Conservation (phyloP, 805 yeast genomes). For the Spathaspora boniae region DNA sequence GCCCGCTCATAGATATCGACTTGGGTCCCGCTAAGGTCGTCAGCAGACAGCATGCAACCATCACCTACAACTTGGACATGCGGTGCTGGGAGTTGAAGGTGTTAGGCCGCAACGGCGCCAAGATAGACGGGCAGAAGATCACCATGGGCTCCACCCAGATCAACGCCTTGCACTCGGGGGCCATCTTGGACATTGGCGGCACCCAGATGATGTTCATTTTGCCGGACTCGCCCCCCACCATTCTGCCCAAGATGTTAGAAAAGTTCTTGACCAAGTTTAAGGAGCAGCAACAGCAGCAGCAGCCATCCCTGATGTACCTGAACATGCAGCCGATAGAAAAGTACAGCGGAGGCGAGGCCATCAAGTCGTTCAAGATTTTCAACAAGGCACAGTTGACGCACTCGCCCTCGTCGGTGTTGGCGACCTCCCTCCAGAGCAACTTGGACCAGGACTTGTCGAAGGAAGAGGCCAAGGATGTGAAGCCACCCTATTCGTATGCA, state of each 20-base stretch:
- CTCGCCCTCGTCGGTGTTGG: conserved; percentile 36
- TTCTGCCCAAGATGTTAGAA: conserved; percentile 48
- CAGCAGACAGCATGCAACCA: conserved; percentile 83
- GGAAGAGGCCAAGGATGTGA: conserved; percentile 88
- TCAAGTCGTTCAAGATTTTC: conserved; percentile 55
- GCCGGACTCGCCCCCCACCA: conserved; percentile 80
- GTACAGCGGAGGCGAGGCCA: conserved; percentile 12
- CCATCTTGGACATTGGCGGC: conserved; percentile 90
- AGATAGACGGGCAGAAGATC: conserved; percentile 69
- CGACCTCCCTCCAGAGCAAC: conserved; percentile 42
- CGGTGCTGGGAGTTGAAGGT: conserved; percentile 86
- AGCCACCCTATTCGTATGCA: conserved; percentile 96
- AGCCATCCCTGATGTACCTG: too few relatives aligned
- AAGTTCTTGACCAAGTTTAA: conserved; percentile 34
- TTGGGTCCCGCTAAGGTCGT: conserved; percentile 98
- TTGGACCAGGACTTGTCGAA: conserved; percentile 67
- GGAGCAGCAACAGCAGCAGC: conserved; percentile 16
- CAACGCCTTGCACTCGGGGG: conserved; percentile 75
- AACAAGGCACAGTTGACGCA: conserved; percentile 39
- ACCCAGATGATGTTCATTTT: conserved; percentile 98
- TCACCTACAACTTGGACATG: conserved; percentile 67
- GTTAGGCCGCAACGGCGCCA: conserved; percentile 89
- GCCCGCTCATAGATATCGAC: conserved; percentile 66
- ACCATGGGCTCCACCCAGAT: conserved; percentile 47
- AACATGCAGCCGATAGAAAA: background rate